Conservation (phyloP, 2,329 filamentous ascomycete genomes). For the Ceratocystis ficicola region DNA sequence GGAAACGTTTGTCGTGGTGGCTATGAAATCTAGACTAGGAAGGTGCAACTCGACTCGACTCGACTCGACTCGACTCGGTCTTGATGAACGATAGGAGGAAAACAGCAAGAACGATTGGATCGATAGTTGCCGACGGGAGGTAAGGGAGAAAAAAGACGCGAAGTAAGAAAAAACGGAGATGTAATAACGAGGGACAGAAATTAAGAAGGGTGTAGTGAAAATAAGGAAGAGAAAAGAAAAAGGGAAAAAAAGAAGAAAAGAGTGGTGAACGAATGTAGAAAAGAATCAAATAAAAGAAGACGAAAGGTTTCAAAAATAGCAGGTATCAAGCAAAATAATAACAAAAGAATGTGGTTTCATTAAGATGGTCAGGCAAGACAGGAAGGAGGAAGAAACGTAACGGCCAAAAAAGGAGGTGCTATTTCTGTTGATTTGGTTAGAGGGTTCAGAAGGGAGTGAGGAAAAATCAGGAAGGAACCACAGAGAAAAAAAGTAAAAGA, state of each 20-base stretch:
- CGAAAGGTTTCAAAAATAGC: constrained; percentile 3
- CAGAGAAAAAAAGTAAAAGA: too few species aligned
- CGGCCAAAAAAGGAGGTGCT: not conserved
- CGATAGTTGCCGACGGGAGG: constrained; percentile 2
- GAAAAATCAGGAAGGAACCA: constrained; percentile 7
- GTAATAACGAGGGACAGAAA: not conserved
- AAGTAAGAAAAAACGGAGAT: not conserved
- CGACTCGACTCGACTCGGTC: too few species aligned
- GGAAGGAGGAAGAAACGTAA: constrained; percentile 13
- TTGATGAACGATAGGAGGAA: not conserved
- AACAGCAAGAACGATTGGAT: not conserved
- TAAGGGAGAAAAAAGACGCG: not conserved
- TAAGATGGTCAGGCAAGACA: constrained; percentile 18
- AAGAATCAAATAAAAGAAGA: constrained; percentile 12
- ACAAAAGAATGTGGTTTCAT: constrained; percentile 13
- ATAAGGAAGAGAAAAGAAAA: constrained; percentile 3
- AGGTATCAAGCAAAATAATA: constrained; percentile 10
- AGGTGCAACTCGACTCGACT: not conserved
- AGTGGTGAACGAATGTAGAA: constrained; percentile 11
- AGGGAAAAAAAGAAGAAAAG: not conserved
- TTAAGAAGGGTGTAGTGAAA: not conserved
- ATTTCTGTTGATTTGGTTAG: not conserved
- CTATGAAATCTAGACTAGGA: not conserved
- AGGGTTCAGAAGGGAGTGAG: constrained; percentile 8
- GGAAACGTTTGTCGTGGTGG: not conserved